Conservation (phyloP, 2,329 filamentous ascomycete species). For the Pseudopyricularia cyperi region DNA sequence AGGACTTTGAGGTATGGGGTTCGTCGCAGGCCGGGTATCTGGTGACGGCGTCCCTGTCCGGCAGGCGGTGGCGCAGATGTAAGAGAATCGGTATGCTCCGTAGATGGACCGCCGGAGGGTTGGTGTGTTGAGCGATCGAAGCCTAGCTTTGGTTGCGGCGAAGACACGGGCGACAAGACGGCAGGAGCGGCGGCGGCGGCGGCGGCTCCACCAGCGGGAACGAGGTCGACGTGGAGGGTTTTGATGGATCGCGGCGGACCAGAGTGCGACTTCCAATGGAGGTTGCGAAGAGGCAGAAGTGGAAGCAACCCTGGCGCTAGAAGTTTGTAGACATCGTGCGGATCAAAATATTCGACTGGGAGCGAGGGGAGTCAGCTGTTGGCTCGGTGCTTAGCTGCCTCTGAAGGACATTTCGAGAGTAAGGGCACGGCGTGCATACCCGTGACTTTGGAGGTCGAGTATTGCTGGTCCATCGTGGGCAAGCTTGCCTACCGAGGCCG, state of each 20-base stretch:
- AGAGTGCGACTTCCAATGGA: slow-evolving; percentile 93
- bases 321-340: slow-evolving; percentile 74
- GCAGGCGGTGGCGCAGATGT: slow-evolving; percentile 18
- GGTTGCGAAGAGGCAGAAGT: slow-evolving; percentile 73
- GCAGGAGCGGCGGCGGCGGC: slow-evolving; percentile 27
- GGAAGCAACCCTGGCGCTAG: slow-evolving; percentile 65
- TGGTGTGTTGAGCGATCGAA: slow-evolving; percentile 21
- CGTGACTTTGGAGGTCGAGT: slow-evolving; percentile 65
- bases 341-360: slow-evolving; percentile 90
- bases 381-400: slow-evolving; percentile 2
- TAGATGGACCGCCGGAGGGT: slow-evolving; percentile 26
- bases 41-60: slow-evolving; percentile 60
- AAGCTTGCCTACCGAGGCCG: no score
- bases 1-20: slow-evolving; percentile 91
- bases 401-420: neutral
- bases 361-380: slow-evolving; percentile 4
- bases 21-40: slow-evolving; percentile 84
- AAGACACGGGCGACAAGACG: slow-evolving; percentile 20
- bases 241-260: slow-evolving; percentile 88
- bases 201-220: slow-evolving; percentile 42
- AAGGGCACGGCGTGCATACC: slow-evolving; percentile 29
- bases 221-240: slow-evolving; percentile 78
- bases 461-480: slow-evolving; percentile 50
- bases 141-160: slow-evolving; percentile 14
- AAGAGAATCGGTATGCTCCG: slow-evolving; percentile 18